Evolutionary conservation across 768 basidiomycete species (phyloP).

Genomic region (Paxillus involutus): DNA sequence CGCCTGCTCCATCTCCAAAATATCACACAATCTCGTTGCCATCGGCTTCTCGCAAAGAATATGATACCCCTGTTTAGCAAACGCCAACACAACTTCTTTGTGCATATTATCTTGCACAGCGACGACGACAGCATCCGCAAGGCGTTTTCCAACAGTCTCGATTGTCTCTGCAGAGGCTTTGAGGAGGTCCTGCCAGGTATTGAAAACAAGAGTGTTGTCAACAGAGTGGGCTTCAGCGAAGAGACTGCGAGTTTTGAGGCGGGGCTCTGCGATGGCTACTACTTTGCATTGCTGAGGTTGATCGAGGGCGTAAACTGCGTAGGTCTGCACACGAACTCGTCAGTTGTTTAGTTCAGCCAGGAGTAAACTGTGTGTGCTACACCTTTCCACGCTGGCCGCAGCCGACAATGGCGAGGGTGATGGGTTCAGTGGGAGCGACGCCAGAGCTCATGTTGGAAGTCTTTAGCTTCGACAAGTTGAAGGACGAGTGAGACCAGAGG

Average conservation of each 20-base stretch:
- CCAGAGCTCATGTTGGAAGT: conserved; percentile 15
- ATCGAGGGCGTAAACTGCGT: conserved; percentile 59
- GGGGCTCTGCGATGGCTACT: conserved; percentile 85
- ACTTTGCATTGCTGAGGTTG: conserved; percentile 69
- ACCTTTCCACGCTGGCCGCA: conserved; percentile 85
- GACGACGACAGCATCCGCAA: conserved; percentile 82
- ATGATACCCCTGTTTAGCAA: conserved; percentile 81
- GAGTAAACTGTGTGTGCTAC: conserved; percentile 4
- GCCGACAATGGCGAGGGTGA: conserved; percentile 78
- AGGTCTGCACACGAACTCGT: conserved; percentile 42
- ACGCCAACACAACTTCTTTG: conserved; percentile 67
- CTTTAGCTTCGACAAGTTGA: conserved; percentile 22
- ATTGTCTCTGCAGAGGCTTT: conserved; percentile 68
- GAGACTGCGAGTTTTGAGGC: conserved; percentile 57
- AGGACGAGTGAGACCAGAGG: conserved; percentile 34
- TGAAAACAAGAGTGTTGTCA: conserved; percentile 69
- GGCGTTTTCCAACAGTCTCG: conserved; percentile 59
- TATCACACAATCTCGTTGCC: conserved; percentile 73
- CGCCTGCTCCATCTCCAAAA: conserved; percentile 71
- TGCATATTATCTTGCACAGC: conserved; percentile 84
- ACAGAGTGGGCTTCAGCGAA: conserved; percentile 60
- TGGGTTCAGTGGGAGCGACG: conserved; percentile 30
- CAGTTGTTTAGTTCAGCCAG: neutral
- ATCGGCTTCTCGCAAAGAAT: conserved; percentile 94
- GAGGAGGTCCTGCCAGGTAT: conserved; percentile 68